These are phyloP conservation scores for Camelina neglecta DNA, from an alignment of 345 rosid genomes.

Conservation along the genomic window DNA sequence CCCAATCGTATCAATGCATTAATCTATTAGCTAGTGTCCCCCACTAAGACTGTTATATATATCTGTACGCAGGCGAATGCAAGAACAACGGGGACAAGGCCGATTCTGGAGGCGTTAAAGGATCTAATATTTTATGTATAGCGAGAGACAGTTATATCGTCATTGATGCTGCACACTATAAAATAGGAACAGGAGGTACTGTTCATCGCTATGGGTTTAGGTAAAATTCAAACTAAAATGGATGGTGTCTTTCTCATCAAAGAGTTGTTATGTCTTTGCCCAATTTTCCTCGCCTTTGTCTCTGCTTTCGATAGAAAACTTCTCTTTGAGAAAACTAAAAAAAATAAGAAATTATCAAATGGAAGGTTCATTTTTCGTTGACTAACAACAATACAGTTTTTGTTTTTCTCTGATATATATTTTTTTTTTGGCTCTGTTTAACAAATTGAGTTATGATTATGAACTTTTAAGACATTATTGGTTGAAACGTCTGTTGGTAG, in stretches of 20 bases:
- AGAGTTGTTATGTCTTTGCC: conserved; percentile 24
- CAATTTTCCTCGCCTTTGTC: conserved; percentile 25
- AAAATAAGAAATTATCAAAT: neutral
- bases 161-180: conserved; percentile 35
- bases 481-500: conserved; percentile 25
- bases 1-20: neutral
- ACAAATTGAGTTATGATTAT: conserved; percentile 5
- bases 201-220: conserved; percentile 35
- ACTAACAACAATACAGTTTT: conserved; percentile 11
- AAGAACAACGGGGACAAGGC: conserved; percentile 77
- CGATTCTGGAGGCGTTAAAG: conserved; percentile 62
- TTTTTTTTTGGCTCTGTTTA: neutral
- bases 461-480: neutral
- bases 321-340: conserved; percentile 2
- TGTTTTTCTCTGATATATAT: neutral
- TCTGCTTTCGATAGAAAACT: conserved; percentile 6
- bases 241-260: conserved; percentile 19
- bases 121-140: conserved; percentile 31
- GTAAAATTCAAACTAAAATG: conserved; percentile 14
- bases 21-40: conserved; percentile 13
- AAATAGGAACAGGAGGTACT: conserved; percentile 27
- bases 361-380: neutral
- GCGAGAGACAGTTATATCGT: conserved; percentile 38
- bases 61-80: conserved; percentile 64
- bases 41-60: neutral